Conservation (phyloP, 768 basidiomycete genomes). For the Macrolepiota albuminosa region DNA sequence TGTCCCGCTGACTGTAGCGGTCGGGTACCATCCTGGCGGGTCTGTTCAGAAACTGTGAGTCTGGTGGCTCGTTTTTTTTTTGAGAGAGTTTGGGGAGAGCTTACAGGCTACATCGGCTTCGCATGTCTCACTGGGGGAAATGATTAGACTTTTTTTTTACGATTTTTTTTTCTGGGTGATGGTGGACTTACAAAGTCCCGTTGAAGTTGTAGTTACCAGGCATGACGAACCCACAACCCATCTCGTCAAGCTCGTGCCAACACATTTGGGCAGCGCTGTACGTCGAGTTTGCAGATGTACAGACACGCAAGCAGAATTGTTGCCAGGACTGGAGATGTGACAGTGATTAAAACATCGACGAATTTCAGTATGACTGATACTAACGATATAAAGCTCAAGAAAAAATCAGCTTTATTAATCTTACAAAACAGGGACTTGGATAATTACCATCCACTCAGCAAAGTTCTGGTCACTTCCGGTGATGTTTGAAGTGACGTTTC, state of each 20-base stretch:
- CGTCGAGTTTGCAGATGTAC: constrained; percentile 39
- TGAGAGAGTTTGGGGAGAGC: constrained; percentile 2
- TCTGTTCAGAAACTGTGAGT: constrained; percentile 16
- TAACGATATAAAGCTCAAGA: constrained; percentile 27
- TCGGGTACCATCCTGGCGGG: constrained; percentile 44
- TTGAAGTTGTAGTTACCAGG: constrained; percentile 40
- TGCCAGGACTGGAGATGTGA: constrained; percentile 22
- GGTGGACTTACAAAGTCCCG: constrained; percentile 32
- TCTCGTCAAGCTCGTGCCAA: constrained; percentile 41
- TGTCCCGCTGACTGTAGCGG: constrained; percentile 30
- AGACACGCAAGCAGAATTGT: constrained; percentile 38
- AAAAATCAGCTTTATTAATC: not conserved
- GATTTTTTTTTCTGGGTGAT: too few species aligned
- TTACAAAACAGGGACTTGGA: not conserved
- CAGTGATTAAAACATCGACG: not conserved
- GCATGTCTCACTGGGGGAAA: constrained; percentile 29
- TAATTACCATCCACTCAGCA: constrained; percentile 38
- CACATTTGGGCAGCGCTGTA: constrained; percentile 39
- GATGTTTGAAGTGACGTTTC: constrained; percentile 40
- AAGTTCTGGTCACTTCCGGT: constrained; percentile 32
- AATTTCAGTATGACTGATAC: not conserved
- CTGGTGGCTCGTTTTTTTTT: not conserved
- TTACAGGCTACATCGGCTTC: constrained; percentile 41
- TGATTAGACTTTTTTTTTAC: not conserved
- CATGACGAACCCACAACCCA: constrained; percentile 44